phyloP scores from a whole-genome alignment of 2,329 filamentous ascomycete genomes.

The Thielaviopsis punctulata region DNA sequence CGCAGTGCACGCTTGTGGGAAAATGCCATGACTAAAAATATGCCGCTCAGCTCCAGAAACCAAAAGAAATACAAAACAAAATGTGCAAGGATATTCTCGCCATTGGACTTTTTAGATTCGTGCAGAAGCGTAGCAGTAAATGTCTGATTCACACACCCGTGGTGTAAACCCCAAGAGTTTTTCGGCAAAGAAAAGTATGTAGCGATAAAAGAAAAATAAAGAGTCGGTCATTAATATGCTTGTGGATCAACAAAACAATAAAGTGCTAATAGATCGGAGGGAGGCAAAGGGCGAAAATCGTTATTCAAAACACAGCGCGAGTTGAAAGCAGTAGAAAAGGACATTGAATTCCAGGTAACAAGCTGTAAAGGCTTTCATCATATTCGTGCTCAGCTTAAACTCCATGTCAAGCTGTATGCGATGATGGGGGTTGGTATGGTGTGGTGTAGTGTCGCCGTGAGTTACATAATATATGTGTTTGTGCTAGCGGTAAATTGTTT shows the following conservation, averaged over 20 bases:
- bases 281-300: not conserved
- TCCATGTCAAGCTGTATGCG: not conserved
- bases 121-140: not conserved
- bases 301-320: not conserved
- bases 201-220: not conserved
- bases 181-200: too few relatives aligned
- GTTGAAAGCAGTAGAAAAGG: not conserved
- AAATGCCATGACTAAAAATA: not conserved
- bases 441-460: not conserved
- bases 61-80: not conserved
- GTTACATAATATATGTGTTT: too few relatives aligned
- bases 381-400: not conserved
- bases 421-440: too few relatives aligned
- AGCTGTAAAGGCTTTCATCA: not conserved
- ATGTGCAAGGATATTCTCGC: not conserved
- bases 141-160: not conserved
- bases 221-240: not conserved
- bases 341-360: not conserved
- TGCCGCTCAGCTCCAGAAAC: not conserved
- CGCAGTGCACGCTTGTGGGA: not conserved
- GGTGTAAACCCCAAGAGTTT: not conserved
- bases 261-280: not conserved
- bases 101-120: not conserved
- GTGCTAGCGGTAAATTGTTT: not conserved
- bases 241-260: not conserved